These are phyloP conservation scores for Beauveria bassiana DNA, from an alignment of 2,329 filamentous ascomycete genomes.

Conservation along the genomic window DNA sequence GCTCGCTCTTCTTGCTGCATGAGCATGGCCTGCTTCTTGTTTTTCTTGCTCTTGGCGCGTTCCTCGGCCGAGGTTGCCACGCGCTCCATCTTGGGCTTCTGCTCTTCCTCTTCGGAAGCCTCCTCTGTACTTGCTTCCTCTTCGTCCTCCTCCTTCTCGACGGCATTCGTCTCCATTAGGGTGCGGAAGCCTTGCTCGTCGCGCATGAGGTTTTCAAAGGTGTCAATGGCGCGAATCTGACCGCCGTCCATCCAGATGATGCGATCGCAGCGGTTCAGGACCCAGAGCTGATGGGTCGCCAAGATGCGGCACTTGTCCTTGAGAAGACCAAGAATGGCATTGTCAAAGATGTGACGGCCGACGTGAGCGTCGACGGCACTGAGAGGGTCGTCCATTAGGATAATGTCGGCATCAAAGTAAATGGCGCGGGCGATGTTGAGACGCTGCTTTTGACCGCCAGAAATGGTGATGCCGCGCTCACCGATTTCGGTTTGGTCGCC, in stretches of 20 bases:
- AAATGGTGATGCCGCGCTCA: constrained; percentile 90
- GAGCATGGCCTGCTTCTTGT: constrained; percentile 51
- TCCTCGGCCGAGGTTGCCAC: constrained; percentile 10
- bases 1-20: constrained; percentile 70
- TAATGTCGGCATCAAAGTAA: constrained; percentile 60
- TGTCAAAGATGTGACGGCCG: constrained; percentile 76
- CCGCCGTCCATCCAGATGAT: constrained; percentile 92
- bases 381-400: constrained; percentile 62
- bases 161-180: constrained; percentile 77
- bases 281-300: constrained; percentile 92
- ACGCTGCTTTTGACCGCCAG: constrained; percentile 90
- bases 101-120: constrained; percentile 33
- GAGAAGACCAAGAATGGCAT: constrained; percentile 83
- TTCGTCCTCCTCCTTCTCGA: constrained; percentile 54
- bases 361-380: constrained; percentile 65
- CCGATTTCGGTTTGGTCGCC: constrained; percentile 90
- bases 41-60: constrained; percentile 40
- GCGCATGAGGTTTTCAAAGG: constrained; percentile 79
- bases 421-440: constrained; percentile 85
- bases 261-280: constrained; percentile 80
- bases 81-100: constrained; percentile 25
- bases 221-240: constrained; percentile 75
- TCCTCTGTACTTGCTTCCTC: constrained; percentile 40
- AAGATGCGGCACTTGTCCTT: constrained; percentile 85
- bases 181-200: constrained; percentile 70